A percentile compares a stretch with the other conserved stretches of the same genome.
Evolutionary conservation across 768 basidiomycete genomes (phyloP).

Genomic region (Calocybe cyanea): DNA sequence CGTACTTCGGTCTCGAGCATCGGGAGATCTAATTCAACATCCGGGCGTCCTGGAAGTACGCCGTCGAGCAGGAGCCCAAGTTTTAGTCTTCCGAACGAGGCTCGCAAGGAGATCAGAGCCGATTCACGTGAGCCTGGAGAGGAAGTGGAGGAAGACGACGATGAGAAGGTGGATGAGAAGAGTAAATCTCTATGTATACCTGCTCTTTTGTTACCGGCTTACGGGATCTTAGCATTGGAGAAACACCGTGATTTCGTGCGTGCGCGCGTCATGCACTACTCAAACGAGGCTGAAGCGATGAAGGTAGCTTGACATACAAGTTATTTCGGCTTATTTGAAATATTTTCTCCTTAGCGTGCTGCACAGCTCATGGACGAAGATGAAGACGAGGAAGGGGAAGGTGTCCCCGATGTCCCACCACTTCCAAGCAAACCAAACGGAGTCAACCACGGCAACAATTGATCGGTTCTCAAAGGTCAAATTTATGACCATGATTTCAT

Average conservation of each 20-base stretch:
- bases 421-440: conserved; percentile 24
- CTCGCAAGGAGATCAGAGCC: conserved; percentile 53
- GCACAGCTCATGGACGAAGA: conserved; percentile 60
- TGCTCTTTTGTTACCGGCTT: neutral
- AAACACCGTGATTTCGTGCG: conserved; percentile 81
- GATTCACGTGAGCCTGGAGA: conserved; percentile 58
- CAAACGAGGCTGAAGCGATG: conserved; percentile 91
- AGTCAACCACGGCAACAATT: conserved; percentile 15
- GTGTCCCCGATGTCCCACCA: conserved; percentile 4
- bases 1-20: conserved; percentile 70
- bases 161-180: conserved; percentile 88
- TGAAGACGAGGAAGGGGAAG: conserved; percentile 26
- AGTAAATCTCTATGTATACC: conserved; percentile 40
- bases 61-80: conserved; percentile 78
- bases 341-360: conserved; percentile 49
- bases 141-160: conserved; percentile 67
- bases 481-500: neutral
- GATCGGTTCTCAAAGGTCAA: neutral
- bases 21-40: conserved; percentile 46
- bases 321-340: conserved; percentile 5
- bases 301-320: conserved; percentile 47
- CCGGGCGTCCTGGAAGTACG: conserved; percentile 57
- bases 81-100: conserved; percentile 75
- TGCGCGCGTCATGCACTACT: conserved; percentile 82
- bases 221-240: conserved; percentile 53